Conservation (phyloP, 176 grass and related monocot species). For the Leersia perrieri region DNA sequence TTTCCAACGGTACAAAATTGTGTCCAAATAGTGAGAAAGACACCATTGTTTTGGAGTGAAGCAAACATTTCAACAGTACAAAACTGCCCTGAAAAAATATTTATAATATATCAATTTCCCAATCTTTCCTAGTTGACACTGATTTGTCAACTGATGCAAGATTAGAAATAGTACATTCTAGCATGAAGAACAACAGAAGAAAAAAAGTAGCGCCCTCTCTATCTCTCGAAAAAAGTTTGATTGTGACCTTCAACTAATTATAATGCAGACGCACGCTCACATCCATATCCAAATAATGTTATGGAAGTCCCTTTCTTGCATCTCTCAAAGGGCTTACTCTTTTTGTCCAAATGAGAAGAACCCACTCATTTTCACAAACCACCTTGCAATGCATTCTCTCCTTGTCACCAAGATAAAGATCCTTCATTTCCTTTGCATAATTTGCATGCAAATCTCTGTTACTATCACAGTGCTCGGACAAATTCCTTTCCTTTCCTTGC, state of each 20-base stretch:
- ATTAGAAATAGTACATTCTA: not conserved
- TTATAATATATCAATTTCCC: not conserved
- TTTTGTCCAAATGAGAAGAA: slow-evolving; percentile 25
- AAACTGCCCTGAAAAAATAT: not conserved
- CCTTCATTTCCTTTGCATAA: not conserved
- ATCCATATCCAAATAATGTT: slow-evolving; percentile 32
- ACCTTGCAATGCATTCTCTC: not conserved
- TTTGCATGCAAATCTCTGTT: not conserved
- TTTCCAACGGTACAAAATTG: not conserved
- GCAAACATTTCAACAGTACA: not conserved
- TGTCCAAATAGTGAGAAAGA: not conserved
- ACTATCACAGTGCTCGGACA: too few species aligned
- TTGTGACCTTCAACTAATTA: slow-evolving; percentile 30
- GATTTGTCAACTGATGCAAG: not conserved
- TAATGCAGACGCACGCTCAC: slow-evolving; percentile 1
- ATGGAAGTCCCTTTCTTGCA: slow-evolving; percentile 29
- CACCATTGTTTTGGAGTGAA: not conserved
- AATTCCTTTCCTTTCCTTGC: too few species aligned
- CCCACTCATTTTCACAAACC: slow-evolving; percentile 15
- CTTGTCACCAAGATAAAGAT: not conserved
- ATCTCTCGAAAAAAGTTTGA: not conserved
- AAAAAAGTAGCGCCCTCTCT: not conserved
- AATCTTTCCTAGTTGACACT: not conserved
- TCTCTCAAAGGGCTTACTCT: slow-evolving; percentile 18
- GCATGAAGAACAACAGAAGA: not conserved